Percentiles rank a stretch among this genome's conserved stretches.
phyloP scores from a whole-genome alignment of 2,329 filamentous ascomycete species.

The Escovopsis weberi region DNA sequence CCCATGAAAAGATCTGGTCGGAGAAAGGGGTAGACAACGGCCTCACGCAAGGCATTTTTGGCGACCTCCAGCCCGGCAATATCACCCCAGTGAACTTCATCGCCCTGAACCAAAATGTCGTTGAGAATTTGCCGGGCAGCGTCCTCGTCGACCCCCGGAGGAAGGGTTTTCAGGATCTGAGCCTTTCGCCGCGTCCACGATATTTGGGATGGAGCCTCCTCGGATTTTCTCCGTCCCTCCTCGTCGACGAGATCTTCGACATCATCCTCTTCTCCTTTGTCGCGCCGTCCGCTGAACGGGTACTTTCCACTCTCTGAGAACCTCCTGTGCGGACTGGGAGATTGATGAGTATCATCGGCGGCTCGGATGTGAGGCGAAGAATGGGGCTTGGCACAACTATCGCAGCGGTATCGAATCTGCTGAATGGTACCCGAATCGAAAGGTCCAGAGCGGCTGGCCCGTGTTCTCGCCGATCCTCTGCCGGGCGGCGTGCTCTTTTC shows the following conservation, averaged over 20 bases:
- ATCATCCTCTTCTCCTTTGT: constrained; percentile 30
- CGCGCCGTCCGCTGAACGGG: constrained; percentile 26
- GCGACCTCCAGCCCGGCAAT: constrained; percentile 82
- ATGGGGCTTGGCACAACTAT: neutral
- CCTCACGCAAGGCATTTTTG: constrained; percentile 85
- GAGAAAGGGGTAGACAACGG: constrained; percentile 92
- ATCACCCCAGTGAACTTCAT: constrained; percentile 89
- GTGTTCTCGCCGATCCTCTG: neutral
- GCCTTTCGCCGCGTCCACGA: constrained; percentile 49
- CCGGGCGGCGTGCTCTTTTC: neutral
- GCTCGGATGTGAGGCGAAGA: neutral
- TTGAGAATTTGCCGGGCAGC: constrained; percentile 89
- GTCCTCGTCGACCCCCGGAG: constrained; percentile 63
- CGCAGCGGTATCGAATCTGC: neutral
- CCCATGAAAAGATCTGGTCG: constrained; percentile 94
- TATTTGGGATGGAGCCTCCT: constrained; percentile 22
- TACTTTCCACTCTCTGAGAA: constrained; percentile 18
- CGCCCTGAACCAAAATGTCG: constrained; percentile 86
- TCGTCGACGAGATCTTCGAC: constrained; percentile 24
- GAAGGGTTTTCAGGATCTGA: constrained; percentile 60
- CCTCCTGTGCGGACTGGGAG: neutral
- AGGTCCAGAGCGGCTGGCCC: neutral
- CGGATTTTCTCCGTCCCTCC: constrained; percentile 11
- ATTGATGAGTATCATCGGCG: no score
- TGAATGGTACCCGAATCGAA: neutral